A percentile compares a stretch with the other conserved stretches of the same genome.
Conservation (phyloP, 805 yeast genomes). For the Babjeviella inositovora region DNA sequence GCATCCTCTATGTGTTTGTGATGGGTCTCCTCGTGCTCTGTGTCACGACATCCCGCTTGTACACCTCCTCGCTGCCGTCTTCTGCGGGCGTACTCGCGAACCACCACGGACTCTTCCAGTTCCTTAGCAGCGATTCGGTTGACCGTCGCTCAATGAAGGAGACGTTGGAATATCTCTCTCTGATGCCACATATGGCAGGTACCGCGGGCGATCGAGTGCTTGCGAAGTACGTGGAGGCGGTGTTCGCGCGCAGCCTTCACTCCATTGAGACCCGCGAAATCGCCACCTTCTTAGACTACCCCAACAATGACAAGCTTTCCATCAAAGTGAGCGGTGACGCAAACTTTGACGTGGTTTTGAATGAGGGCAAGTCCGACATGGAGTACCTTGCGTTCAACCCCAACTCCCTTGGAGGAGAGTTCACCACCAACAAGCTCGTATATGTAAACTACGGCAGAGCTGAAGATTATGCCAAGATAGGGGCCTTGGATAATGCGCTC, state of each 20-base stretch:
- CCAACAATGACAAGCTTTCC: slow-evolving; percentile 22
- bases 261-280: slow-evolving; percentile 31
- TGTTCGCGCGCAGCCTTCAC: slow-evolving; percentile 36
- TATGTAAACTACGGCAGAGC: slow-evolving; percentile 55
- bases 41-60: slow-evolving; percentile 38
- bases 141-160: slow-evolving; percentile 44
- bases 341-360: too few relatives aligned
- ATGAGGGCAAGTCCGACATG: slow-evolving; percentile 12
- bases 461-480: slow-evolving; percentile 40
- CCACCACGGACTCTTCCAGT: slow-evolving; percentile 28
- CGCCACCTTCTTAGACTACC: slow-evolving; percentile 50
- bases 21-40: slow-evolving; percentile 43
- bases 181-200: slow-evolving; percentile 81
- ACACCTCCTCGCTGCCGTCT: slow-evolving; percentile 22
- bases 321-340: too few relatives aligned
- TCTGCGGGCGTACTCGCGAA: slow-evolving; percentile 50
- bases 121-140: slow-evolving; percentile 28
- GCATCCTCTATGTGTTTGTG: slow-evolving; percentile 56
- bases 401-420: slow-evolving; percentile 41
- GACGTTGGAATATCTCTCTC: slow-evolving; percentile 53
- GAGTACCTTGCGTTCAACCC: slow-evolving; percentile 48
- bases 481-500: slow-evolving; percentile 31
- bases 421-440: slow-evolving; percentile 31
- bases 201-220: slow-evolving; percentile 72
- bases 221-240: slow-evolving; percentile 45